Conservation (phyloP, 148 eudicot genomes). For the Limonium bicolor region DNA sequence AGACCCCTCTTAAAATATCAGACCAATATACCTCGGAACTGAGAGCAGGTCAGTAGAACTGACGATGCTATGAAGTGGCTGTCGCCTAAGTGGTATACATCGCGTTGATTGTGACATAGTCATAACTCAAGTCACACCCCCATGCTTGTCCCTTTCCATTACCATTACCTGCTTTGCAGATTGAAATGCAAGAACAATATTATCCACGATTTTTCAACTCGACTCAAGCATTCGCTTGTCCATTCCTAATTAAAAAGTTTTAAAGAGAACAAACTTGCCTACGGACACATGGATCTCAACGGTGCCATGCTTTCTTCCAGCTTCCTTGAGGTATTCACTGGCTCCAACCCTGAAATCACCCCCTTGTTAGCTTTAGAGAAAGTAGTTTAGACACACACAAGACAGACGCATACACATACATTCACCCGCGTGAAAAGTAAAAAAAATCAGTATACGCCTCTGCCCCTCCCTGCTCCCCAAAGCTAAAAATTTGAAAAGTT, state of each 20-base stretch:
- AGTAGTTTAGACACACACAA: not conserved
- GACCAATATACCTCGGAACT: too few species aligned
- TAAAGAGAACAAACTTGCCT: constrained; percentile 27
- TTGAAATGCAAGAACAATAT: not conserved
- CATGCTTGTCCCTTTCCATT: constrained; percentile 74
- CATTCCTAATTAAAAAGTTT: not conserved
- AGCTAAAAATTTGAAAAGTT: not conserved
- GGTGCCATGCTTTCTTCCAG: constrained; percentile 80
- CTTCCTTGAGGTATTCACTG: constrained; percentile 55
- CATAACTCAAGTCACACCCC: constrained; percentile 97
- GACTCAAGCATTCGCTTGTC: too few species aligned
- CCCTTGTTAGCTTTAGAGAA: not conserved
- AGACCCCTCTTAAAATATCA: too few species aligned
- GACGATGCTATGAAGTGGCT: too few species aligned
- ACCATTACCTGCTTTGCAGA: constrained; percentile 53
- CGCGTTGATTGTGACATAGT: constrained; percentile 87
- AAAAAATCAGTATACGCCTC: not conserved
- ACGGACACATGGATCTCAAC: constrained; percentile 64
- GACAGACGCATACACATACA: not conserved
- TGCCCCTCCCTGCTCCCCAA: not conserved
- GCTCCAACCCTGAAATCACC: constrained; percentile 51
- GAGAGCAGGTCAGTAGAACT: too few species aligned
- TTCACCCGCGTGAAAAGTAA: not conserved
- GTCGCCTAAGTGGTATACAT: constrained; percentile 76
- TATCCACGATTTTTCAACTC: not conserved